A percentile compares a stretch with the other conserved stretches of the same genome.
phyloP scores from a whole-genome alignment of 176 grass and related monocot species.

The Oryza longistaminata region DNA sequence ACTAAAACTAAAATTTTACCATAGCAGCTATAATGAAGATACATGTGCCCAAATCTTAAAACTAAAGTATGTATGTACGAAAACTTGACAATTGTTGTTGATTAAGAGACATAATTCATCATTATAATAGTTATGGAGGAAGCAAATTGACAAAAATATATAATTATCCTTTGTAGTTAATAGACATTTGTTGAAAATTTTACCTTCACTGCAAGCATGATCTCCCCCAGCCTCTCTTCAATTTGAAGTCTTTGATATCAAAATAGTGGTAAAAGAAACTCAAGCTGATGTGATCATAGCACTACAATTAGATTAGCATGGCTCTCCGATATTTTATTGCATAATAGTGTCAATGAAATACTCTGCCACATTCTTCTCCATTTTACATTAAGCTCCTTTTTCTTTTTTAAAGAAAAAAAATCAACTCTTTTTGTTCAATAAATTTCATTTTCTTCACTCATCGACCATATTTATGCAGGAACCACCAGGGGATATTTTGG shows the following conservation, averaged over 20 bases:
- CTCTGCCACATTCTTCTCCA: not conserved
- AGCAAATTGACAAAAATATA: not conserved
- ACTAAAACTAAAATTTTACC: not conserved
- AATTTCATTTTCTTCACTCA: not conserved
- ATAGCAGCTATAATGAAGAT: not conserved
- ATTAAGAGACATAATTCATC: not conserved
- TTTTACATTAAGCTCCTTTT: not conserved
- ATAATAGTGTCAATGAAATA: not conserved
- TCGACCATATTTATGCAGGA: slow-evolving; percentile 51
- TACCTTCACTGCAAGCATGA: not conserved
- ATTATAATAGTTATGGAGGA: not conserved
- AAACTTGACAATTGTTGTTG: not conserved
- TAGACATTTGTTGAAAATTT: not conserved
- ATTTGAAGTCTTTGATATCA: slow-evolving; percentile 14
- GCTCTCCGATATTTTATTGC: not conserved
- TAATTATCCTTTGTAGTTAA: slow-evolving; percentile 24
- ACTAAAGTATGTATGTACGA: not conserved
- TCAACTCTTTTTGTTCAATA: not conserved
- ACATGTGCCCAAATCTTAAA: not conserved
- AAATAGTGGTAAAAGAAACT: not conserved
- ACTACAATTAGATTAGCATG: not conserved
- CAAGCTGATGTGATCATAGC: not conserved
- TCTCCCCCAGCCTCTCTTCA: not conserved
- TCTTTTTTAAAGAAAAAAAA: not conserved
- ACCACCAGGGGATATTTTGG: slow-evolving; percentile 83